These are phyloP conservation scores for Candida anglica DNA, from an alignment of 805 yeast genomes.

Conservation along the genomic window DNA sequence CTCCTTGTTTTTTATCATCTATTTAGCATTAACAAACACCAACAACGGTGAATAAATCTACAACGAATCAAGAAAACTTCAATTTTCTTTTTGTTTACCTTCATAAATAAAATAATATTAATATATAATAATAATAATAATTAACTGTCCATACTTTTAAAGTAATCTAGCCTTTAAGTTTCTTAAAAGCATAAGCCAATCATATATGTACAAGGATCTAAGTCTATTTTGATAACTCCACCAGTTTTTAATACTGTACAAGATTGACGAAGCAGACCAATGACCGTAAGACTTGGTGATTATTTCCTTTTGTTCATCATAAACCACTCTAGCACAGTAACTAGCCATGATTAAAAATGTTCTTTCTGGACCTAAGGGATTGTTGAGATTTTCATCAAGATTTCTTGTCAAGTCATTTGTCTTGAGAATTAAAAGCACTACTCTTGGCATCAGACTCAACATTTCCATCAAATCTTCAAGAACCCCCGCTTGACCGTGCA, in stretches of 20 bases:
- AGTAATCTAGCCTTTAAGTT: constrained; percentile 7
- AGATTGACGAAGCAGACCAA: constrained; percentile 17
- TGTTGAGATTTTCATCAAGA: constrained; percentile 76
- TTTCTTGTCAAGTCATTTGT: constrained; percentile 92
- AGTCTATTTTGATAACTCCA: constrained; percentile 26
- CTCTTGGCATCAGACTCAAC: constrained; percentile 74
- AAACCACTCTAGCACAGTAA: constrained; percentile 81
- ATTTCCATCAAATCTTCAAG: constrained; percentile 75
- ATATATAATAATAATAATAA: not conserved
- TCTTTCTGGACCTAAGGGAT: constrained; percentile 82
- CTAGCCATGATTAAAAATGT: constrained; percentile 86
- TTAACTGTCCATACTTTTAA: too few relatives aligned
- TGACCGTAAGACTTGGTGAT: constrained; percentile 13
- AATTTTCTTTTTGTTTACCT: too few relatives aligned
- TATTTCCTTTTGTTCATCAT: constrained; percentile 55
- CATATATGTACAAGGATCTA: constrained; percentile 30
- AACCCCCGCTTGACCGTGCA: constrained; percentile 56
- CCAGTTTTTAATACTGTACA: constrained; percentile 23
- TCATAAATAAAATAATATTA: constrained; percentile 1
- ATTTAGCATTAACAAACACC: too few relatives aligned
- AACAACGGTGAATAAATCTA: too few relatives aligned
- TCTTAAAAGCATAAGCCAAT: constrained; percentile 22
- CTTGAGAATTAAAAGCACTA: constrained; percentile 80
- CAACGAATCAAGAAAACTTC: not conserved
- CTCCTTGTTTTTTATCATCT: too few relatives aligned